Conservation (phyloP, 2,329 filamentous ascomycete species). For the Thelonectria olida region DNA sequence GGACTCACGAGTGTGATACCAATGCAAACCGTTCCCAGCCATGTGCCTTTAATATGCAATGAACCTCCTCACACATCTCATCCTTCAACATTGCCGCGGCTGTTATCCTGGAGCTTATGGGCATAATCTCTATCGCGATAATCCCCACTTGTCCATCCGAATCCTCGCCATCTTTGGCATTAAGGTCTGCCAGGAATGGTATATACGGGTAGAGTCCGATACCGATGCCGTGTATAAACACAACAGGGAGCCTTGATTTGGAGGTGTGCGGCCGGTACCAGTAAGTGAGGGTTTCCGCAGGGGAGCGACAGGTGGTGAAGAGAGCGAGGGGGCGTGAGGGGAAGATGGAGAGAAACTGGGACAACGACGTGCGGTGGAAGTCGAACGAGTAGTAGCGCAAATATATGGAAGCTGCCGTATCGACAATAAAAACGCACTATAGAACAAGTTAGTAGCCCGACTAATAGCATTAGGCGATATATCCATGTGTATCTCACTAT, state of each 20-base stretch:
- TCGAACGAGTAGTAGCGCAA: slow-evolving; percentile 56
- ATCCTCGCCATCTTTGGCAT: slow-evolving; percentile 44
- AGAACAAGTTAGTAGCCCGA: slow-evolving; percentile 21
- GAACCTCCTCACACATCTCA: too few species aligned
- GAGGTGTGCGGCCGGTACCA: too few species aligned
- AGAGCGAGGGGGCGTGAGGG: slow-evolving; percentile 62
- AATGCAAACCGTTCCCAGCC: slow-evolving; percentile 62
- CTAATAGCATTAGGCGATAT: background rate
- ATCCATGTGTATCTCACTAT: slow-evolving; percentile 5
- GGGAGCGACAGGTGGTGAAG: slow-evolving; percentile 54
- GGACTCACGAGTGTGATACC: slow-evolving; percentile 54
- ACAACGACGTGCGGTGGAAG: slow-evolving; percentile 57
- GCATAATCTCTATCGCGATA: slow-evolving; percentile 66
- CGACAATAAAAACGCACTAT: slow-evolving; percentile 57
- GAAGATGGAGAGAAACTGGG: slow-evolving; percentile 60
- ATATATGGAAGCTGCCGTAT: slow-evolving; percentile 46
- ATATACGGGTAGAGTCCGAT: slow-evolving; percentile 66
- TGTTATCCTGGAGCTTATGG: slow-evolving; percentile 67
- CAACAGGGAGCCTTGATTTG: too few species aligned
- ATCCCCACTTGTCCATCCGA: slow-evolving; percentile 61
- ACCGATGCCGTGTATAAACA: too few species aligned
- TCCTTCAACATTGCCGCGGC: slow-evolving; percentile 54
- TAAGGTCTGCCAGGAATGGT: slow-evolving; percentile 62
- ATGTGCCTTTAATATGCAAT: slow-evolving; percentile 60
- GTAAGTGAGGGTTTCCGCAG: slow-evolving; percentile 59